Conservation (phyloP, 2,329 filamentous ascomycete genomes). For the Phaeophleospora eucalypticola region DNA sequence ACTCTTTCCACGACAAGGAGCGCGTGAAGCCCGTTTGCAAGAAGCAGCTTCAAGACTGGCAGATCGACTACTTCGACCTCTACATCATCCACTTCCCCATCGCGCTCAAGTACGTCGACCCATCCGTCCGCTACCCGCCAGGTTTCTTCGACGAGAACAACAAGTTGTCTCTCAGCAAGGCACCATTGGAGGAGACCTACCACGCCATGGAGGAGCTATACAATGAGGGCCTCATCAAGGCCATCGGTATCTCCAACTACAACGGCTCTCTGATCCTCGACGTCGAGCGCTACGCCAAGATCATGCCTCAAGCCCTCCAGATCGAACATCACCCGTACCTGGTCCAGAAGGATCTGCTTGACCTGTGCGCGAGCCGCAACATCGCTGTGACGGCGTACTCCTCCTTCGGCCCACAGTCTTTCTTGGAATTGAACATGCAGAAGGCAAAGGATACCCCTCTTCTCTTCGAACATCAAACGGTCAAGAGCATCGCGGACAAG, state of each 20-base stretch:
- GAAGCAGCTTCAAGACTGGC: slow-evolving; percentile 77
- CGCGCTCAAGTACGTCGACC: slow-evolving; percentile 79
- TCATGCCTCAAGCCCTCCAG: slow-evolving; percentile 73
- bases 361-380: slow-evolving; percentile 64
- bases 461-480: slow-evolving; percentile 64
- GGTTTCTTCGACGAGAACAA: slow-evolving; percentile 65
- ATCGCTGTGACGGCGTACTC: slow-evolving; percentile 79
- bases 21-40: slow-evolving; percentile 70
- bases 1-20: slow-evolving; percentile 80
- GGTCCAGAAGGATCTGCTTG: slow-evolving; percentile 67
- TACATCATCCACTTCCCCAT: slow-evolving; percentile 79
- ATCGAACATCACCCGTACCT: slow-evolving; percentile 90
- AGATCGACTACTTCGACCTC: slow-evolving; percentile 84
- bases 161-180: slow-evolving; percentile 63
- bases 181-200: slow-evolving; percentile 78
- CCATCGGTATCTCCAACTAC: slow-evolving; percentile 82
- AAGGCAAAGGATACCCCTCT: slow-evolving; percentile 61
- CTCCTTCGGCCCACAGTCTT: slow-evolving; percentile 74
- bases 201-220: slow-evolving; percentile 73
- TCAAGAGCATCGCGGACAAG: slow-evolving; percentile 65
- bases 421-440: slow-evolving; percentile 72
- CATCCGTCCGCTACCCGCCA: slow-evolving; percentile 71
- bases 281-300: slow-evolving; percentile 70
- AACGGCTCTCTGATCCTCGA: slow-evolving; percentile 73
- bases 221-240: slow-evolving; percentile 62